A percentile compares a stretch with the other conserved stretches of the same genome.
These are phyloP conservation scores for Suillus placidus DNA, from an alignment of 768 basidiomycete species.

Conservation along the genomic window DNA sequence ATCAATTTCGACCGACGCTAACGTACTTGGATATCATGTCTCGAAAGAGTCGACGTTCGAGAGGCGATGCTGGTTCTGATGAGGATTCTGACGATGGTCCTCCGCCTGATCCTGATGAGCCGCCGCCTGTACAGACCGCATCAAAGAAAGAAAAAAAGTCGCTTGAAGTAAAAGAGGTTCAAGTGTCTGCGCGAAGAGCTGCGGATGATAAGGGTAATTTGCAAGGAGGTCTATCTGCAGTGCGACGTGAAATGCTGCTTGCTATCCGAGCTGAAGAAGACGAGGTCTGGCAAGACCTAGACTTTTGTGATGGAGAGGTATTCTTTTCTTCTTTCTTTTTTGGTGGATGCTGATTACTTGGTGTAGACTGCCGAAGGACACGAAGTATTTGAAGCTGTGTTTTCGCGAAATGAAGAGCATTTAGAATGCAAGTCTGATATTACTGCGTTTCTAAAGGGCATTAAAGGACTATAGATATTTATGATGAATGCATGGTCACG, in stretches of 20 bases:
- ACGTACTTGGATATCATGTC: slow-evolving; percentile 78
- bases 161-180: slow-evolving; percentile 73
- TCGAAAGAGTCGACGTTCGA: slow-evolving; percentile 59
- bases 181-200: slow-evolving; percentile 70
- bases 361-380: slow-evolving; percentile 60
- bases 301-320: slow-evolving; percentile 69
- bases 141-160: slow-evolving; percentile 61
- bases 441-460: slow-evolving; percentile 58
- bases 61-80: slow-evolving; percentile 52
- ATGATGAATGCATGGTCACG: neutral
- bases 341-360: slow-evolving; percentile 12
- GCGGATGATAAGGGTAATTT: slow-evolving; percentile 61
- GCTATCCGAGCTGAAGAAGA: slow-evolving; percentile 78
- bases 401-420: slow-evolving; percentile 55
- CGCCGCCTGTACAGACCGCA: slow-evolving; percentile 40
- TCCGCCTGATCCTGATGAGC: slow-evolving; percentile 79
- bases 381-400: slow-evolving; percentile 59
- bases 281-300: slow-evolving; percentile 70
- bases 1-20: slow-evolving; percentile 81
- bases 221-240: slow-evolving; percentile 68
- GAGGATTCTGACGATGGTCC: slow-evolving; percentile 81
- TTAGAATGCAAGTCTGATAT: slow-evolving; percentile 60
- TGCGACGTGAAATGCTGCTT: slow-evolving; percentile 76
- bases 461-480: slow-evolving; percentile 49
- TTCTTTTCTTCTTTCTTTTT: slow-evolving; percentile 21